Percentiles rank a stretch among this genome's conserved stretches.
Evolutionary conservation across 441 rosid species (phyloP).

Genomic region (Bocquillonia castaneifolia): DNA sequence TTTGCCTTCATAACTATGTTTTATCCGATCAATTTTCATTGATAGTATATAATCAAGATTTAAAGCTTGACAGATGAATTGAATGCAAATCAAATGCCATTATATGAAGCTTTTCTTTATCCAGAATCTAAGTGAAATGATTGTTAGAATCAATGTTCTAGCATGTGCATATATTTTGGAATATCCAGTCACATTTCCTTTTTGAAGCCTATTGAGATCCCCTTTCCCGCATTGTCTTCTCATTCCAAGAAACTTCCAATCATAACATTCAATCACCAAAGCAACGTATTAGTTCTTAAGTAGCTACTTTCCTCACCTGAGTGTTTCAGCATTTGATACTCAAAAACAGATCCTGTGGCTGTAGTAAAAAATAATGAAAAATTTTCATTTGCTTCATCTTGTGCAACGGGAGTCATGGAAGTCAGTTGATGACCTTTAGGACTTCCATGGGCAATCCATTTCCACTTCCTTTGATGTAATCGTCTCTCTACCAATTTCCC

Average conservation of each 20-base stretch:
- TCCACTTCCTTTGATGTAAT: conserved; percentile 57
- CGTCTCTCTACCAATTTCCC: conserved; percentile 56
- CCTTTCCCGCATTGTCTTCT: neutral
- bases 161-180: no score
- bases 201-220: neutral
- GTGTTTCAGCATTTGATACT: conserved; percentile 39
- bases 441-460: conserved; percentile 62
- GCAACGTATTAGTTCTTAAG: neutral
- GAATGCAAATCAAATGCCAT: neutral
- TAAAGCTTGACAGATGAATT: neutral
- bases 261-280: neutral
- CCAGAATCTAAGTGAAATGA: neutral
- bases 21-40: neutral
- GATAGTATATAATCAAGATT: neutral
- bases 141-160: neutral
- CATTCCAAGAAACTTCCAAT: neutral
- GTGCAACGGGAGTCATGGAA: conserved; percentile 43
- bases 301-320: conserved; percentile 33
- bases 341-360: conserved; percentile 44
- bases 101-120: neutral
- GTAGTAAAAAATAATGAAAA: conserved; percentile 47
- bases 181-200: no score
- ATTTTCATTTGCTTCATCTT: conserved; percentile 46
- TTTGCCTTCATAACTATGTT: neutral
- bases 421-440: conserved; percentile 46